These are phyloP conservation scores for Tuber magnatum DNA, from an alignment of 495 filamentous ascomycete species.

Conservation along the genomic window DNA sequence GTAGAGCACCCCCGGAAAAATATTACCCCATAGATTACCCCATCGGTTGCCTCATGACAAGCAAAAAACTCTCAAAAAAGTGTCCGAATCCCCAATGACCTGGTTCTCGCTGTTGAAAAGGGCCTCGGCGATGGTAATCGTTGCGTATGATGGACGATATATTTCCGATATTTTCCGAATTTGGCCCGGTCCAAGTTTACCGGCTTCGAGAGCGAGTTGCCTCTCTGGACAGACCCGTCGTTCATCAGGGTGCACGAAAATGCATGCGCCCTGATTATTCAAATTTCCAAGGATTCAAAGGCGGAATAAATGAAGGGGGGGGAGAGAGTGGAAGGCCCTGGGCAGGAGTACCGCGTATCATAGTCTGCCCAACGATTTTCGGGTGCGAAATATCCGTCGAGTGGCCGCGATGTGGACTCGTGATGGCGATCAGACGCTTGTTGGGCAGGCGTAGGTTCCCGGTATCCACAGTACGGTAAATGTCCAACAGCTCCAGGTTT, in stretches of 20 bases:
- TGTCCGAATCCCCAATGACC: background rate
- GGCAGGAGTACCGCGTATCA: background rate
- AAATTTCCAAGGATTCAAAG: slow-evolving; percentile 1
- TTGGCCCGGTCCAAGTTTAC: background rate
- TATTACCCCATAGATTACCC: slow-evolving; percentile 3
- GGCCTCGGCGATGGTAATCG: background rate
- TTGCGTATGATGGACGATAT: background rate
- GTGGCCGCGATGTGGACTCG: background rate
- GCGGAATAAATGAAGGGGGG: background rate
- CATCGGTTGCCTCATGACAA: background rate
- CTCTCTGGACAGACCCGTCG: background rate
- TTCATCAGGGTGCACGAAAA: background rate
- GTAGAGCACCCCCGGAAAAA: background rate
- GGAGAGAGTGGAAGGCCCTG: background rate
- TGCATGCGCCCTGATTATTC: background rate
- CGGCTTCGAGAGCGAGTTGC: background rate
- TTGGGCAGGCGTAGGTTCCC: background rate
- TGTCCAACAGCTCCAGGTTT: background rate
- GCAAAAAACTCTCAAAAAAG: background rate
- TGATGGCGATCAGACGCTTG: background rate
- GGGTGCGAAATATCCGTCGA: background rate
- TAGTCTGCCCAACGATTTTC: background rate
- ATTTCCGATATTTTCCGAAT: background rate
- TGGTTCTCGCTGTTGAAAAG: background rate
- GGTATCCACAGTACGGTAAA: background rate